Evolutionary conservation across 257 asterid species (phyloP), one percentile per base, ranked within the genome.

Genomic region (Solanum bukasovii): DNA sequence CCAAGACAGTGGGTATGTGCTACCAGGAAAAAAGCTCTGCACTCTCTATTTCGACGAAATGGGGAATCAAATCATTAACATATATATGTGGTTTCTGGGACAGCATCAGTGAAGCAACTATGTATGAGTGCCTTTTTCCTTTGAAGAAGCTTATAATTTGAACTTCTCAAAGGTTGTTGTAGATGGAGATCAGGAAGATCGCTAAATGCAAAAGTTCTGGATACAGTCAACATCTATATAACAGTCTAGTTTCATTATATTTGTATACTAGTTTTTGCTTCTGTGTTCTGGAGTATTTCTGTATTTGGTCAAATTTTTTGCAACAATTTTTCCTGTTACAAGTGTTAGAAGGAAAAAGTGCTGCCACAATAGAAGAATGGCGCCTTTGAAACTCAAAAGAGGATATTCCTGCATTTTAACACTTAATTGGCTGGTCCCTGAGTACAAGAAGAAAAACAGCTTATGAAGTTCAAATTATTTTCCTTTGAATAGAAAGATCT

Each of bases 1-100:
- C 98, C 98, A 2, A 91, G 98, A 77, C 95, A 92, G 91, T 96
- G 99, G 99, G 40, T 96, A 52, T 97, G 99, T 52, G 98, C 94
- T 35, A 93, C 94, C 78, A 94, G 98, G 93, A 73, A 74, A 23
- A 86, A 78, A 70, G 82, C 20, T 87, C 89, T 85, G 85, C 86
- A 71, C 73, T 84, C 89, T 56, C 89, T 86, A 25, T 83, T 88
- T 37, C 20, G n/a, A 70, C 49, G 86, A 89, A 87, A 82, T n/a
- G 84, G 33, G 31, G 34, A 77, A 77, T n/a, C 84, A 40, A 40
- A 77, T 16, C 27, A 40, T 63, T 7, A 9, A 23, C 42, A 67
- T 86, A 10, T 37, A 74, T 11, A 20, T 56, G 81, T 14, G 23
- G 40, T 71, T 61, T 84, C 71, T 16, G 70, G 70, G 16, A 21